A percentile compares a stretch with the other conserved stretches of the same genome.
phyloP scores from a whole-genome alignment of 2,329 filamentous ascomycete species.

The Sporothrix luriei region DNA sequence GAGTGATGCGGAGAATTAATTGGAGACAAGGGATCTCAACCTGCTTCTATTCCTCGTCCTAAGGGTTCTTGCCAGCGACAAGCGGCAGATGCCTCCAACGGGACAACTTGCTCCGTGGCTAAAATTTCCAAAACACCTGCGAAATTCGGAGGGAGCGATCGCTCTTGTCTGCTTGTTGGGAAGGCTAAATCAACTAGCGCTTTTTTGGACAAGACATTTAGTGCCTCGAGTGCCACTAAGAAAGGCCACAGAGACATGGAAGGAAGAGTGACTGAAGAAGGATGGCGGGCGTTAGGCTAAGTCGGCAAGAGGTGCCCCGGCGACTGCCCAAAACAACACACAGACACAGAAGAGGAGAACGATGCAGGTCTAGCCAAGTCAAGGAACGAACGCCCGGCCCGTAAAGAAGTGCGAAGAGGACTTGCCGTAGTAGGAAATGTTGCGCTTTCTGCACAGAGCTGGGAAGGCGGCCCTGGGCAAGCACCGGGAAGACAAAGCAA shows the following conservation, averaged over 20 bases:
- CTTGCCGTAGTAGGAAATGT: slow-evolving; percentile 17
- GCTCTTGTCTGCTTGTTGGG: slow-evolving; percentile 20
- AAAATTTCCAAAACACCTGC: slow-evolving; percentile 26
- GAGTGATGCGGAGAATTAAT: slow-evolving; percentile 30
- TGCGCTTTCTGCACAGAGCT: neutral
- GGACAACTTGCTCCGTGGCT: slow-evolving; percentile 30
- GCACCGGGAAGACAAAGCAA: neutral
- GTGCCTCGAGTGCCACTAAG: neutral
- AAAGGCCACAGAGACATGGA: neutral
- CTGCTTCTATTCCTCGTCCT: neutral
- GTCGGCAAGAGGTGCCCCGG: neutral
- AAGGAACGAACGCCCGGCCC: slow-evolving; percentile 16
- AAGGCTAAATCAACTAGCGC: slow-evolving; percentile 27
- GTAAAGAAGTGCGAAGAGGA: slow-evolving; percentile 17
- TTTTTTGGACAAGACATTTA: neutral
- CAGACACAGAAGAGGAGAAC: slow-evolving; percentile 14
- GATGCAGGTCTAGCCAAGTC: slow-evolving; percentile 8
- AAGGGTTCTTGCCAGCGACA: neutral
- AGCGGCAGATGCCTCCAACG: slow-evolving; percentile 28
- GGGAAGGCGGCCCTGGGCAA: neutral
- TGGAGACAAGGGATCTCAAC: slow-evolving; percentile 18
- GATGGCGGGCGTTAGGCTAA: slow-evolving; percentile 11
- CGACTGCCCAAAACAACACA: neutral
- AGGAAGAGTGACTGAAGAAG: neutral
- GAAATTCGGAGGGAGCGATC: slow-evolving; percentile 29